Conservation (phyloP, 148 eudicot genomes). For the Rhododendron simsii region DNA sequence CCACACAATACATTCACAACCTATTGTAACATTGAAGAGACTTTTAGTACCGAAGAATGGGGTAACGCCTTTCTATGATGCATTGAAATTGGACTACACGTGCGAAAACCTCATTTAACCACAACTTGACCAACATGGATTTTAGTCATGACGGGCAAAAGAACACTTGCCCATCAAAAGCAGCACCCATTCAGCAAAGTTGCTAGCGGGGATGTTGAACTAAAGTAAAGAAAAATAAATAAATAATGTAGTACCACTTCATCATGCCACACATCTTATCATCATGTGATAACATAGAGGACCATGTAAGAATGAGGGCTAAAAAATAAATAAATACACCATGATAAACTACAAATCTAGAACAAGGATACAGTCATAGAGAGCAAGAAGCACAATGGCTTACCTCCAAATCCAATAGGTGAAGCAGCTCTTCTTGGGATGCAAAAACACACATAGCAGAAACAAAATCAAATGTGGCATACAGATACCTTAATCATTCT, state of each 20-base stretch:
- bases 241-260: background rate
- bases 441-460: background rate
- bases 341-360: background rate
- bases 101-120: background rate
- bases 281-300: background rate
- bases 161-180: background rate
- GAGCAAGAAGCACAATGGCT: background rate
- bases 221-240: background rate
- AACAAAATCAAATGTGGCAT: background rate
- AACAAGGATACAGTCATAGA: background rate
- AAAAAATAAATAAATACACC: background rate
- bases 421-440: background rate
- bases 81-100: background rate
- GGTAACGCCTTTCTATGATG: background rate
- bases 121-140: background rate
- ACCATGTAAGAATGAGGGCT: background rate
- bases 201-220: background rate
- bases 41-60: background rate
- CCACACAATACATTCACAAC: background rate
- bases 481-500: background rate
- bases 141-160: background rate
- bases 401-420: background rate
- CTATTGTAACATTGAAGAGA: background rate
- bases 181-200: background rate
- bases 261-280: background rate